Conservation (phyloP, 768 basidiomycete genomes). For the Panaeolus cyanescens region DNA sequence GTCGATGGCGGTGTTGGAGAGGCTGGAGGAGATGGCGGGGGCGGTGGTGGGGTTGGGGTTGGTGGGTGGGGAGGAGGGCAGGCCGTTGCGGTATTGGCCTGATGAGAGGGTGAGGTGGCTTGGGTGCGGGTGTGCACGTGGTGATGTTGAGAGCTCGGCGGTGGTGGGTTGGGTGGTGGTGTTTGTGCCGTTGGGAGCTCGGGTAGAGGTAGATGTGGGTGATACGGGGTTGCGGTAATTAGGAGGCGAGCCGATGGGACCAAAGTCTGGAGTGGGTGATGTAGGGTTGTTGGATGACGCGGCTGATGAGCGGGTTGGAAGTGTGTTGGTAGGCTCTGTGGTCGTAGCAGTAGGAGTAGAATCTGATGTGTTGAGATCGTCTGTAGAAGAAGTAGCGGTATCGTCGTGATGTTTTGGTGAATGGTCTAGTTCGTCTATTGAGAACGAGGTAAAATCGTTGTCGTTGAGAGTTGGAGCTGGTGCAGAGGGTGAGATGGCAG, state of each 20-base stretch:
- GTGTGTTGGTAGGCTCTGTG: slow-evolving; percentile 43
- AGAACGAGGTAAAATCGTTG: slow-evolving; percentile 73
- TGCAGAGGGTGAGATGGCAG: slow-evolving; percentile 73
- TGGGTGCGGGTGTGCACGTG: slow-evolving; percentile 31
- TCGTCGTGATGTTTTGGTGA: slow-evolving; percentile 26
- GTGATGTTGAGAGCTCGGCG: neutral
- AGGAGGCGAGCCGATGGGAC: slow-evolving; percentile 84
- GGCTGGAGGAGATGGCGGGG: slow-evolving; percentile 12
- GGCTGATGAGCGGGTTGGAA: slow-evolving; percentile 54
- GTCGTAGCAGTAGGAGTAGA: slow-evolving; percentile 24
- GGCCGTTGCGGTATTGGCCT: slow-evolving; percentile 29
- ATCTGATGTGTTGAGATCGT: slow-evolving; percentile 6
- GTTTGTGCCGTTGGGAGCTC: slow-evolving; percentile 37
- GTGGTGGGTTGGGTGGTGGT: slow-evolving; percentile 18
- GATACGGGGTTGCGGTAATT: slow-evolving; percentile 27
- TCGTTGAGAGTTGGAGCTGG: slow-evolving; percentile 79
- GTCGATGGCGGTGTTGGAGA: slow-evolving; percentile 9
- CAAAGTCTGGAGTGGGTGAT: slow-evolving; percentile 57
- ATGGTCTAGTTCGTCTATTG: slow-evolving; percentile 60
- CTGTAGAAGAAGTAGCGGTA: slow-evolving; percentile 3
- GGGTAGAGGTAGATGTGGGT: too few species aligned
- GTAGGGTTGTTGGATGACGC: slow-evolving; percentile 46
- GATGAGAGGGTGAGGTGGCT: slow-evolving; percentile 55
- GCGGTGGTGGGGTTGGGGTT: slow-evolving; percentile 19
- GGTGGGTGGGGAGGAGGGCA: slow-evolving; percentile 29